Base-by-base conservation (phyloP, 805 yeast species). In the Ogataea dorogensis region DNA sequence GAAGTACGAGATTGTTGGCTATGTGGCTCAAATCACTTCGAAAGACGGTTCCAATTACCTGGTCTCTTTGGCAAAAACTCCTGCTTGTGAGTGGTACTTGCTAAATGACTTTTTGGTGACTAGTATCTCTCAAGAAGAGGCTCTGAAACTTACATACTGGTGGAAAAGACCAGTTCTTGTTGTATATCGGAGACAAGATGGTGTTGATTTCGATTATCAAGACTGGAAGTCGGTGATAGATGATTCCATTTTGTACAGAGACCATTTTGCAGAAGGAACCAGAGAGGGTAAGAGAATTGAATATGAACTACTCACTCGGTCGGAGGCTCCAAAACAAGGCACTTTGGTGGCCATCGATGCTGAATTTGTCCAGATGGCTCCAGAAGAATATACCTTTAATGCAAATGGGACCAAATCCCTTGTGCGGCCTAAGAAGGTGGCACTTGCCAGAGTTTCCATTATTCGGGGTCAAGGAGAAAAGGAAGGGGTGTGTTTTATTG, bases 321-420 rank as follows among this genome's bases (percentile, higher is more conserved):
- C 71, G 30, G 89, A 84, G 49, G 85, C 86, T 0, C 96, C 96
- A 0, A 53, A 54, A 14, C 71, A 79, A 0, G 96, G 96, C 0
- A 68, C 86, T 1, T 58, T 88, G 24, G 80, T 91, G 13, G 98
- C 98, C 0, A 82, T 93, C 39, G 99, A 93, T 67, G 97, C 99
- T 0, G 99, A 93, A 59, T 93, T 94, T 68, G 98, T 93, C 3
- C 74, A 80, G 19, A 58, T 89, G 20, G 76, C 79, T 31, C 84
- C 84, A 4, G 97, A 88, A 47, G 77, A 81, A 43, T 73, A 77
- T 28, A 97, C 89, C 53, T 74, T 91, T 31, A 75, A 77, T 35
- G 77, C 81, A 36, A 77, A 77, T 43, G 97, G 98, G 0, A 53
- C 70, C 5, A 79, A 80, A 44, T 71, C 75, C 5, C 59, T 91